Evolutionary conservation across 345 rosid species (phyloP).

Genomic region (Lumnitzera racemosa): DNA sequence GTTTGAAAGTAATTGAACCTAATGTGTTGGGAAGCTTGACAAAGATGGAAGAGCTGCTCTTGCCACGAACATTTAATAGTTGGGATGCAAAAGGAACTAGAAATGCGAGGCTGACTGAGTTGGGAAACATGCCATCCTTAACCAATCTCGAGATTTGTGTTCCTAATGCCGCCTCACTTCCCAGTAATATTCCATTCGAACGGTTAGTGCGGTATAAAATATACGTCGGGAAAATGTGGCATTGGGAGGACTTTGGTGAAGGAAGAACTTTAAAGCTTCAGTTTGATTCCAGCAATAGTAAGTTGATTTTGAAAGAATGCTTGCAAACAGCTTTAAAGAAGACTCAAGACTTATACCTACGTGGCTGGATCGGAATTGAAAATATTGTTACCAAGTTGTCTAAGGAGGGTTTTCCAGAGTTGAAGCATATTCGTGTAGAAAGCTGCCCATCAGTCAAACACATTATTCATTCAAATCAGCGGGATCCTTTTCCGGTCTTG

Average conservation of each 20-base stretch:
- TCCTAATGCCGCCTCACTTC: background rate
- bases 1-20: constrained; percentile 9
- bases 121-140: constrained; percentile 10
- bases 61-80: constrained; percentile 3
- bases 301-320: background rate
- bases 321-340: background rate
- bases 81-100: constrained; percentile 8
- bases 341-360: constrained; percentile 5
- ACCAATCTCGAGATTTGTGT: constrained; percentile 8
- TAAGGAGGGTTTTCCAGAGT: constrained; percentile 4
- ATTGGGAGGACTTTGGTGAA: background rate
- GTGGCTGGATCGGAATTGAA: background rate
- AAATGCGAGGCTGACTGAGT: constrained; percentile 17
- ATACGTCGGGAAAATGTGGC: constrained; percentile 2
- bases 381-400: background rate
- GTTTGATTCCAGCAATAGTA: background rate
- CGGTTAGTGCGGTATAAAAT: background rate
- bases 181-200: background rate
- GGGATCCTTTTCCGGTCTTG: constrained; percentile 6
- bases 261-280: constrained; percentile 1
- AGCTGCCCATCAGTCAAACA: background rate
- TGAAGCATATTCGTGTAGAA: constrained; percentile 15
- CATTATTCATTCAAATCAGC: background rate
- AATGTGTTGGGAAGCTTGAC: constrained; percentile 12
- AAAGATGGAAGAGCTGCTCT: constrained; percentile 22